These are phyloP conservation scores for Pulveroboletus sp. DNA, from an alignment of 768 basidiomycete species.

Conservation along the genomic window DNA sequence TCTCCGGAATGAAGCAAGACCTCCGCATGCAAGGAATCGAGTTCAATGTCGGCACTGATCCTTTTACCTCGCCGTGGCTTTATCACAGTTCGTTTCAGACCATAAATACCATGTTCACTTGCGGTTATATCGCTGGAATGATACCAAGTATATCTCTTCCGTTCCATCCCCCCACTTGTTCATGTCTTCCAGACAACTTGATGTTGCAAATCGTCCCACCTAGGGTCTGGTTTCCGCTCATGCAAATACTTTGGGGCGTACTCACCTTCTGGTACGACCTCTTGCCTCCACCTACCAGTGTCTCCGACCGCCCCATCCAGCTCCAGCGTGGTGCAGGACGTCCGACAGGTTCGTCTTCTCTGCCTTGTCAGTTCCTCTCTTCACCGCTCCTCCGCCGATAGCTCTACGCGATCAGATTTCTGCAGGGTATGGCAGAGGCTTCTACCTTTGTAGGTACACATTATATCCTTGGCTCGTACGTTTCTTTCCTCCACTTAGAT, in stretches of 20 bases:
- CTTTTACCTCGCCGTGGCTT: background rate
- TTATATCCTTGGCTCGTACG: slow-evolving; percentile 68
- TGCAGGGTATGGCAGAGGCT: slow-evolving; percentile 69
- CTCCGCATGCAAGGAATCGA: slow-evolving; percentile 61
- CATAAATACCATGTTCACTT: slow-evolving; percentile 69
- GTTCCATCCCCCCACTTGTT: background rate
- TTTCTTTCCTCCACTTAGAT: slow-evolving; percentile 5
- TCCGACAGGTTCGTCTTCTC: slow-evolving; percentile 45
- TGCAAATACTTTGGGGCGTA: slow-evolving; percentile 63
- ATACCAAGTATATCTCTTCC: slow-evolving; percentile 48
- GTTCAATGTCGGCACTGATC: slow-evolving; percentile 44
- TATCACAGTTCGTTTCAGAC: slow-evolving; percentile 33
- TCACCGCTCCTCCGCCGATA: slow-evolving; percentile 22
- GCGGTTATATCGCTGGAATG: slow-evolving; percentile 74
- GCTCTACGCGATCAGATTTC: slow-evolving; percentile 68
- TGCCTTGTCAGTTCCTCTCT: background rate
- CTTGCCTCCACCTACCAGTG: background rate
- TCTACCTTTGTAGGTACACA: slow-evolving; percentile 77
- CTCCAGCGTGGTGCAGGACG: slow-evolving; percentile 51
- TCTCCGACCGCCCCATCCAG: slow-evolving; percentile 29
- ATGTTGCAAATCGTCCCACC: slow-evolving; percentile 61
- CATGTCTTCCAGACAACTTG: slow-evolving; percentile 48
- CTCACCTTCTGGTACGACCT: slow-evolving; percentile 55
- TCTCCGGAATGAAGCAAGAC: slow-evolving; percentile 77
- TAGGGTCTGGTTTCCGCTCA: slow-evolving; percentile 60